Evolutionary conservation across 225 moss, liverwort and hornwort genomes (phyloP).

Genomic region (Rhytidiadelphus loreus): DNA sequence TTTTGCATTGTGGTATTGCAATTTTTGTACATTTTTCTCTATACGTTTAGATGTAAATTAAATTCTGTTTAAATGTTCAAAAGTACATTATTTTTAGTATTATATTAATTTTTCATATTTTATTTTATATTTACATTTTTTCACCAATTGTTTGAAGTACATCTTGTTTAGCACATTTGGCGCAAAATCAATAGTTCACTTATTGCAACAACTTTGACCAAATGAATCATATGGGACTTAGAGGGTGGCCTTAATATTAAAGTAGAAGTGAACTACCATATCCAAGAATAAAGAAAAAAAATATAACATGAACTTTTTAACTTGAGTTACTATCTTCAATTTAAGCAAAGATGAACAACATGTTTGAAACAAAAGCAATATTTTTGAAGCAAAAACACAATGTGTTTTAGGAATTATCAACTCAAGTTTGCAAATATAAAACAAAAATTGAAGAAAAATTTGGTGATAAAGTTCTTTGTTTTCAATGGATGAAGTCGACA

Average conservation of each 20-base stretch:
- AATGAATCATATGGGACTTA: neutral
- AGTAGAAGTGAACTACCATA: neutral
- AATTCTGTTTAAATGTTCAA: neutral
- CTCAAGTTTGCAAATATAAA: neutral
- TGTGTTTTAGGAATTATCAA: neutral
- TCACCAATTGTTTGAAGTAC: neutral
- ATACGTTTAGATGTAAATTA: neutral
- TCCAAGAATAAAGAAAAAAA: neutral
- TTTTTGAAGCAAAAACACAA: neutral
- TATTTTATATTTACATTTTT: neutral
- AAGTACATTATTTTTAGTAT: neutral
- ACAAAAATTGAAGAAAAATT: neutral
- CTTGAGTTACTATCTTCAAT: neutral
- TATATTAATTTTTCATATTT: neutral
- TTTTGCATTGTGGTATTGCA: neutral
- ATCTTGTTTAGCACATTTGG: neutral
- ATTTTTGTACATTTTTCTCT: neutral
- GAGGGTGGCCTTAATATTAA: neutral
- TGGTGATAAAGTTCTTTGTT: neutral
- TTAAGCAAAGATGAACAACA: neutral
- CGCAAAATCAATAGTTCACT: neutral
- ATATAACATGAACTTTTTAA: neutral
- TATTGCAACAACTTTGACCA: neutral
- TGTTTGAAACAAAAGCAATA: neutral
- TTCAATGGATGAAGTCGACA: accelerated